Conservation (phyloP, 768 basidiomycete species). For the Phanerochaete carnosa region DNA sequence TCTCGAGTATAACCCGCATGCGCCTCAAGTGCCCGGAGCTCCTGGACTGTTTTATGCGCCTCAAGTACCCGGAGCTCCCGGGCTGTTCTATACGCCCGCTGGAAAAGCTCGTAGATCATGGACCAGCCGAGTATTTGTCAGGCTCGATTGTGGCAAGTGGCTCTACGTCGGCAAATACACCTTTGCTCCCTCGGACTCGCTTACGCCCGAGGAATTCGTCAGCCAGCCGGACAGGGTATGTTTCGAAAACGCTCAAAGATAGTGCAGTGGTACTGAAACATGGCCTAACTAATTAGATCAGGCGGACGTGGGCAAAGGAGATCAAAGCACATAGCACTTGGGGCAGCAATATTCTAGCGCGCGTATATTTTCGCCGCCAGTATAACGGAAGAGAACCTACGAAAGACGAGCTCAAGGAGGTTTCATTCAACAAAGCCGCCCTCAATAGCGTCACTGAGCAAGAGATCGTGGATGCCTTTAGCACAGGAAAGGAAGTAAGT, state of each 20-base stretch:
- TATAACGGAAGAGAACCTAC: slow-evolving; percentile 7
- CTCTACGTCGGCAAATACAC: slow-evolving; percentile 11
- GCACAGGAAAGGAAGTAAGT: slow-evolving; percentile 7
- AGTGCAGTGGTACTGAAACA: no score
- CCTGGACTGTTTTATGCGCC: slow-evolving; percentile 7
- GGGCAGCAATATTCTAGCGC: neutral
- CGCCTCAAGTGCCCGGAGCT: slow-evolving; percentile 11
- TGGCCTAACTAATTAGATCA: neutral
- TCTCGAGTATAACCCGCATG: slow-evolving; percentile 14
- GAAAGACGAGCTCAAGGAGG: neutral
- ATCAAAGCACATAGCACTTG: neutral
- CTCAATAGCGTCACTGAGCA: slow-evolving; percentile 1
- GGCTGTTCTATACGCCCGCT: slow-evolving; percentile 1
- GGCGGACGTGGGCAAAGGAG: slow-evolving; percentile 3
- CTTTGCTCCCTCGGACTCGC: slow-evolving; percentile 3
- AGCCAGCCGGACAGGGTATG: neutral
- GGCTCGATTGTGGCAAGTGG: slow-evolving; percentile 6
- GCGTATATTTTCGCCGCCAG: slow-evolving; percentile 4
- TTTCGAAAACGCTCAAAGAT: neutral
- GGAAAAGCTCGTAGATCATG: neutral
- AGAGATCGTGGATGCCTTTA: slow-evolving; percentile 1
- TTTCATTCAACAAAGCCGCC: neutral
- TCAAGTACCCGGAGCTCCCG: neutral
- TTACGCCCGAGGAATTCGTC: slow-evolving; percentile 6
- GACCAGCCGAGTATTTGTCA: slow-evolving; percentile 8